phyloP scores from a whole-genome alignment of 2,329 filamentous ascomycete species.

The Fusarium kyushuense region DNA sequence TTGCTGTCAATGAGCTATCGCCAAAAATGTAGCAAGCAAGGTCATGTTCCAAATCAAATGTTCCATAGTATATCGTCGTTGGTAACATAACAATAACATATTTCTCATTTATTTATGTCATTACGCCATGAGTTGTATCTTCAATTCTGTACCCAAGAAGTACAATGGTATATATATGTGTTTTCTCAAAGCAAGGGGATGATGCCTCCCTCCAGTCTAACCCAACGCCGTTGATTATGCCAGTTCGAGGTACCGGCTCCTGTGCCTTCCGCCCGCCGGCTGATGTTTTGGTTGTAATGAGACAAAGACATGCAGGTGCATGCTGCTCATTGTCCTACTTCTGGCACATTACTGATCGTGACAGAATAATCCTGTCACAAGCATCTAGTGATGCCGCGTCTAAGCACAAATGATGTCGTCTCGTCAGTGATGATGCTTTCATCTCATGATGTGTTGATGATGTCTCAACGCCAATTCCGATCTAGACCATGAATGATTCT shows the following conservation, averaged over 20 bases:
- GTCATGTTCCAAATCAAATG: background rate
- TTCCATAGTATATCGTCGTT: background rate
- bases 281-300: conserved; percentile 40
- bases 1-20: background rate
- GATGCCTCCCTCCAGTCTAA: conserved; percentile 41
- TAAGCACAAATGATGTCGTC: conserved; percentile 30
- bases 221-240: conserved; percentile 48
- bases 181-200: conserved; percentile 29
- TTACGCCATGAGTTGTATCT: conserved; percentile 10
- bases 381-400: conserved; percentile 9
- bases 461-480: background rate
- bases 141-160: conserved; percentile 9
- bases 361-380: background rate
- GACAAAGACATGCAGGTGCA: conserved; percentile 27
- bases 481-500: conserved; percentile 90
- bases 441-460: conserved; percentile 5
- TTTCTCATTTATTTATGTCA: background rate
- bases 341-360: background rate
- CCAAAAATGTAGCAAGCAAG: background rate
- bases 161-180: conserved; percentile 21
- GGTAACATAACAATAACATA: background rate
- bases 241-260: conserved; percentile 11
- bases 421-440: conserved; percentile 14
- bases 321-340: conserved; percentile 24
- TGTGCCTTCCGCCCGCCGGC: conserved; percentile 13